Evolutionary conservation across 2,329 filamentous ascomycete genomes (phyloP), one percentile per base, ranked within the genome.

Genomic region (Huntiella savannae): DNA sequence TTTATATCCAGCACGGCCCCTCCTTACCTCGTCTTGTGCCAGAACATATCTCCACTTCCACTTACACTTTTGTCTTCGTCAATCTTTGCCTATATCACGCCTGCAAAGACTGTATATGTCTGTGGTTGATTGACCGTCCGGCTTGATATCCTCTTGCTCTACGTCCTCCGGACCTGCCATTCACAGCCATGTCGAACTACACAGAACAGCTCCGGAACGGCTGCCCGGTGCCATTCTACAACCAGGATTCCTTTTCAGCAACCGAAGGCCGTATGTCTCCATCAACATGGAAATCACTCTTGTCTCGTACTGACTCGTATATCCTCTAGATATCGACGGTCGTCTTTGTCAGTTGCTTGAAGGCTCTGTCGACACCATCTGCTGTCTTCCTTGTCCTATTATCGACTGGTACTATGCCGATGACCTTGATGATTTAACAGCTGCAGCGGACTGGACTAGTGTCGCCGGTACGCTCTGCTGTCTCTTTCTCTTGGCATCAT

Each of bases 361-460:
- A 4, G 60, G 63, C 8, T 19, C 22, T 5, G 15, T 22, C 5
- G 66, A 67, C 33, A 54, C 77, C 4, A 67, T 66, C 33, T 98
- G 91, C 60, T 98, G 91, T 60, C 62, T 98, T 48, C 91, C 91
- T 51, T 98, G 91, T 60, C 91, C 91, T 32, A 69, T 83, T 56
- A 81, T 82, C 8, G 75, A 88, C 48, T 96, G 81, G 79, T 63
- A 73, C 17, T 77, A 79, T 52, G 68, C 73, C 10, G 69, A 75
- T 52, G 70, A 63, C 55, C 80, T 81, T 58, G 52, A 63, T 13
- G 65, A 65, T 1, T 57, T 84, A 54, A 78, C 77, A 16, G 61
- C 66, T 41, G 73, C 74, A 11, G 77, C 84, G n/a, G 82, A 85
- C 60, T 93, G 83, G 77, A 67, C 95, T 48, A 85, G 83, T 52